phyloP scores from a whole-genome alignment of 208 protist genomes.

The Acanthamoeba lenticulata region DNA sequence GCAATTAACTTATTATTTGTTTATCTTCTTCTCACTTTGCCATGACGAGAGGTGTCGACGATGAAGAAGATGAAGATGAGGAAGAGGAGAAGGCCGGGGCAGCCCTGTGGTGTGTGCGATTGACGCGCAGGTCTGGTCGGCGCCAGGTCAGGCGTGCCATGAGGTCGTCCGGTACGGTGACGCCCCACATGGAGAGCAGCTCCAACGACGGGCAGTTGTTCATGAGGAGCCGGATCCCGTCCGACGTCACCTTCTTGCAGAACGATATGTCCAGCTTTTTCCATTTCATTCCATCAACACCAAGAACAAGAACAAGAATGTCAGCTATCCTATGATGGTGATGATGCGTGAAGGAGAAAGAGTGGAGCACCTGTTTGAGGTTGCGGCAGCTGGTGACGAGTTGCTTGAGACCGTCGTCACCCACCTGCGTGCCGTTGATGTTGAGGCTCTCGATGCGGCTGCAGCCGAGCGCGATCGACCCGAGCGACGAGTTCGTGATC shows the following conservation, averaged over 20 bases:
- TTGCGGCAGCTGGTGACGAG: slow-evolving; percentile 21
- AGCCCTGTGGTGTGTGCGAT: slow-evolving; percentile 4
- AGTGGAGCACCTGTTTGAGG: neutral
- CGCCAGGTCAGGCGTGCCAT: neutral
- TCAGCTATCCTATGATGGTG: neutral
- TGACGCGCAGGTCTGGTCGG: neutral
- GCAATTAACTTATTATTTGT: too few relatives aligned
- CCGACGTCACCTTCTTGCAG: slow-evolving; percentile 38
- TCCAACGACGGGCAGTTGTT: neutral
- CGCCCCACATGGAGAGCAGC: slow-evolving; percentile 53
- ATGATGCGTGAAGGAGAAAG: neutral
- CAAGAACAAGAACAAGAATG: neutral
- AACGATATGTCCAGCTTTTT: slow-evolving; percentile 49
- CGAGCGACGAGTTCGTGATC: slow-evolving; percentile 18
- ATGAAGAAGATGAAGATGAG: neutral
- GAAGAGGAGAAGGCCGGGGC: neutral
- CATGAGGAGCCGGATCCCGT: slow-evolving; percentile 11
- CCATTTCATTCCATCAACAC: neutral
- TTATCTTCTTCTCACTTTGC: neutral
- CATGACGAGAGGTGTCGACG: neutral
- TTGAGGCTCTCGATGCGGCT: slow-evolving; percentile 24
- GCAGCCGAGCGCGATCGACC: slow-evolving; percentile 20
- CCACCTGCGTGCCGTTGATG: slow-evolving; percentile 52
- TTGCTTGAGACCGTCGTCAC: slow-evolving; percentile 51
- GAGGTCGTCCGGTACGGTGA: slow-evolving; percentile 23